Base-by-base conservation (phyloP, 106 monocot species). In the Ottelia alismoides region DNA sequence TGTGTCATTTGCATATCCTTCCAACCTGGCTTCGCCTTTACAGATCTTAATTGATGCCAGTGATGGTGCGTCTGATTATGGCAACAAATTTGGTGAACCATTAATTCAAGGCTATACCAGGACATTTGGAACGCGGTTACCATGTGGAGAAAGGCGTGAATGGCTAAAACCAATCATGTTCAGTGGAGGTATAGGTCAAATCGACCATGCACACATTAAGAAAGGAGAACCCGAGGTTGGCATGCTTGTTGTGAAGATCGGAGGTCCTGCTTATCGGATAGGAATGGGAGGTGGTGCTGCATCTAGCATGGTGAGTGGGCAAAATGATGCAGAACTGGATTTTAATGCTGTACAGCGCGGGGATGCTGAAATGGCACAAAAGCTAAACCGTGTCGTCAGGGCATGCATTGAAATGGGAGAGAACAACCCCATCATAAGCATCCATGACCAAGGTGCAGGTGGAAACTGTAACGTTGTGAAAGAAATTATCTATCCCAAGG, bases 101-200 rank as follows among this genome's bases (percentile, higher is more conserved):
- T 31, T 96, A 45, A 96, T 96, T 66, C 96, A 89, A 53, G 96
- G 96, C 0, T 96, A 63, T 27, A 88, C 81, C 3, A 76, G 94
- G 60, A 88, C 71, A 11, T 96, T 96, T 63, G 88, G 96, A 1
- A 76, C 74, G 85, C 75, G 88, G 27, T 62, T 96, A 1, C 55
- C 70, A 32, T 74, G 70, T 65, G 89, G 89, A 25, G 96, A 96
- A 31, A 65, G 96, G 30, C 78, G 89, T 49, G 96, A 96, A 63
- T 96, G 96, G 96, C 25, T 96, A 61, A 96, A 96, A 58, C 96
- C 96, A 7, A 96, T 96, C 23, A 96, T 96, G 96, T 96, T 96
- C 55, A 85, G 88, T 61, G 96, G 20, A 30, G 96, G 88, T 49
- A 89, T 96, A 31, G 85, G 96, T 19, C 78, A 82, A 53, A 84